Percentiles rank a stretch among this genome's conserved stretches.
Evolutionary conservation across 208 protist species (phyloP).

Genomic region (Leishmania turanica): DNA sequence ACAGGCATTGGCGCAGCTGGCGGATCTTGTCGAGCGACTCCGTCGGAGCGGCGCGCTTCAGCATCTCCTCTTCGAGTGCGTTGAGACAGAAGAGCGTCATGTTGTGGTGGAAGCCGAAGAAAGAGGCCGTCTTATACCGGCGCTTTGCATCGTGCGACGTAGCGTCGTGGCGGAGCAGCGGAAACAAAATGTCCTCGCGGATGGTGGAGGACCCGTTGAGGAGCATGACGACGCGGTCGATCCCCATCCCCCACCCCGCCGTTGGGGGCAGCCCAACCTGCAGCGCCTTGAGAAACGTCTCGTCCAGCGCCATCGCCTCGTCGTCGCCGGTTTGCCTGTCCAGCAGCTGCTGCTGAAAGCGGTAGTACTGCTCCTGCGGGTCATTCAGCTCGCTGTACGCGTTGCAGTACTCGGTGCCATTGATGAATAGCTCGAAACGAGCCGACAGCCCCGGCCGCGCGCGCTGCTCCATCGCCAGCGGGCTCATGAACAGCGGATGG

Average conservation of each 20-base stretch:
- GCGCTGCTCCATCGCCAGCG: slow-evolving; percentile 90
- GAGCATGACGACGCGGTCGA: slow-evolving; percentile 95
- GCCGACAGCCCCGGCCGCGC: slow-evolving; percentile 83
- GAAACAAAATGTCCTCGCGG: slow-evolving; percentile 90
- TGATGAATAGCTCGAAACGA: slow-evolving; percentile 97
- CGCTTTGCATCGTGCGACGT: slow-evolving; percentile 78
- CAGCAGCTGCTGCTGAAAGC: slow-evolving; percentile 93
- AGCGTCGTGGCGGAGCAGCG: slow-evolving; percentile 76
- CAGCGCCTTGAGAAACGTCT: slow-evolving; percentile 94
- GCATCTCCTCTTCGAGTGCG: slow-evolving; percentile 82
- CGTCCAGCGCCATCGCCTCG: slow-evolving; percentile 93
- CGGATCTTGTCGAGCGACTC: slow-evolving; percentile 59
- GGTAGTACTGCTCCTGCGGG: slow-evolving; percentile 94
- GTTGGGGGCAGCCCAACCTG: slow-evolving; percentile 95
- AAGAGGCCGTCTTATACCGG: slow-evolving; percentile 69
- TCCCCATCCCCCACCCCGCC: slow-evolving; percentile 96
- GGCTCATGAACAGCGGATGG: slow-evolving; percentile 94
- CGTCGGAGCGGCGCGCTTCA: slow-evolving; percentile 43
- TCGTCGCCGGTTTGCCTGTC: slow-evolving; percentile 91
- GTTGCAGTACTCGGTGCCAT: slow-evolving; percentile 95
- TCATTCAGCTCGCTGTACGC: slow-evolving; percentile 98
- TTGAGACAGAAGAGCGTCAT: slow-evolving; percentile 87
- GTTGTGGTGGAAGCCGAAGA: slow-evolving; percentile 84
- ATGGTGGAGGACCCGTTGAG: slow-evolving; percentile 87
- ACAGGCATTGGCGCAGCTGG: slow-evolving; percentile 64